Percentiles rank a stretch among this genome's conserved stretches.
phyloP scores from a whole-genome alignment of 345 rosid species.

The Citrus trifoliata region DNA sequence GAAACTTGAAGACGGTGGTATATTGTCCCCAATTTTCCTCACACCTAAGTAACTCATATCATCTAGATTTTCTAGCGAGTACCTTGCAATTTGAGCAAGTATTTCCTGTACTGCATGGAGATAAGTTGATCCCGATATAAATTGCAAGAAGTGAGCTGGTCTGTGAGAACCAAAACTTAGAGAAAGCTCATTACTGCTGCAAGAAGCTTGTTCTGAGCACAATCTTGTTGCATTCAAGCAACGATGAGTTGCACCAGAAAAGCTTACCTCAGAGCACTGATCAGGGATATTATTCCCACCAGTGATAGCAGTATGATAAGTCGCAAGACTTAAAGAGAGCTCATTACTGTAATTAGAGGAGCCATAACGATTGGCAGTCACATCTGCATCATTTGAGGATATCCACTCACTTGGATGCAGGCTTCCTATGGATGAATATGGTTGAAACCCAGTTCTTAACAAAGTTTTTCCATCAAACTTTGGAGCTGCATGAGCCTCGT shows the following conservation, averaged over 20 bases:
- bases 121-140: conserved; percentile 62
- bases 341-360: conserved; percentile 42
- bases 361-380: conserved; percentile 22
- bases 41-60: conserved; percentile 28
- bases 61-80: conserved; percentile 58
- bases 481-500: conserved; percentile 30
- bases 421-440: conserved; percentile 30
- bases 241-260: conserved; percentile 27
- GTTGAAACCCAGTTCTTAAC: conserved; percentile 39
- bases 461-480: conserved; percentile 33
- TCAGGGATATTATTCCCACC: conserved; percentile 38
- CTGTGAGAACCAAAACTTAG: conserved; percentile 33
- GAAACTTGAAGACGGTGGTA: conserved; percentile 22
- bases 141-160: conserved; percentile 37
- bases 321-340: conserved; percentile 78
- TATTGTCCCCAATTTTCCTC: conserved; percentile 21
- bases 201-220: conserved; percentile 56
- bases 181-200: conserved; percentile 51
- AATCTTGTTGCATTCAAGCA: conserved; percentile 33
- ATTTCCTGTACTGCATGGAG: conserved; percentile 77
- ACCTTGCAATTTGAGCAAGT: conserved; percentile 76
- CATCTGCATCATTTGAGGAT: conserved; percentile 31
- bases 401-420: conserved; percentile 43
- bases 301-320: conserved; percentile 35
- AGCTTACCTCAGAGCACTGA: conserved; percentile 53